Base-by-base conservation (phyloP, 345 rosid genomes). In the Arabis hirsuta region DNA sequence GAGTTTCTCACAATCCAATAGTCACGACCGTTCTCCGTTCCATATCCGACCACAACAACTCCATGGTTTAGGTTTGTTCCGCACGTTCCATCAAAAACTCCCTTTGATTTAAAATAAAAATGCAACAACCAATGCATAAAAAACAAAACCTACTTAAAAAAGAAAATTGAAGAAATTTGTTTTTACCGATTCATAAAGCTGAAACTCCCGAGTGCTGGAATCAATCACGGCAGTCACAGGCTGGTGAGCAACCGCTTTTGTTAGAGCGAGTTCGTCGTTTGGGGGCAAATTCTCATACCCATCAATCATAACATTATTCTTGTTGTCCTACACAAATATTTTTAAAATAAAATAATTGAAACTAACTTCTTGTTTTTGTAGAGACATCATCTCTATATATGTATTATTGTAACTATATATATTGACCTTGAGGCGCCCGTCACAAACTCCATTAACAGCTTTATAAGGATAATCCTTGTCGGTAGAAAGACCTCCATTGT, bases 1-100 rank as follows among this genome's bases (percentile, higher is more conserved):
- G 98, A 92, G 61, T 92, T 90, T 69, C 82, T 90, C 72, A 84
- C 91, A 4, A 92, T 84, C 98, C 96, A 92, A 52, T 90, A 92
- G n/a, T 88, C 83, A 62, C 86, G 88, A 27, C 47, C 81, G 3
- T 51, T 72, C 79, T 90, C 86, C 1, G 97, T 82, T 13, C 87
- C 97, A 14, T 82, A 92, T 5, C 98, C 98, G 44, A 90, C 88
- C 2, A 90, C 79, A 67, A 90, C 46, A 43, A 85, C 89, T 0
- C 95, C 96, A 56, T 90, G 96, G 81, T 92, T 88, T 32, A 92
- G 85, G 42, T 84, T 86, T 53, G 51, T 58, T 52, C 71, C 73
- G 26, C 78, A 74, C 0, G 56, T 1, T 32, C 67, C 56, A 51
- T 54, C 47, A 51, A 66, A 78, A 3, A 72, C 60, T 52, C 67